Evolutionary conservation across 805 yeast species (phyloP).

Genomic region (Metschnikowia shivogae): DNA sequence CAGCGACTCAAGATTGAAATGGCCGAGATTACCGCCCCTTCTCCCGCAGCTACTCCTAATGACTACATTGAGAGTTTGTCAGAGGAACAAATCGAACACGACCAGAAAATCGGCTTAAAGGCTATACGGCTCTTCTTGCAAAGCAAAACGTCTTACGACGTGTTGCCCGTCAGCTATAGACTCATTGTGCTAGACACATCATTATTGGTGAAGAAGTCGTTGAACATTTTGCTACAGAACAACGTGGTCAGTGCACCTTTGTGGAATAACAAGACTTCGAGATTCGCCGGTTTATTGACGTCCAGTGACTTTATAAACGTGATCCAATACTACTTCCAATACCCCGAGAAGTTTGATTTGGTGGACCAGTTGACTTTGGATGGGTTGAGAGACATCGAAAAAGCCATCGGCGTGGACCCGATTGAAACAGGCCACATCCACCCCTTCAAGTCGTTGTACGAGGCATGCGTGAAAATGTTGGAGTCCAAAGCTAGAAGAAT

Average conservation of each 20-base stretch:
- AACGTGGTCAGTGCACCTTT: constrained; percentile 94
- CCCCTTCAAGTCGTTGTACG: constrained; percentile 84
- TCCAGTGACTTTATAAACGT: constrained; percentile 92
- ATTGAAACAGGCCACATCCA: constrained; percentile 84
- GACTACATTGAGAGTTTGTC: constrained; percentile 40
- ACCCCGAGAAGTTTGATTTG: constrained; percentile 81
- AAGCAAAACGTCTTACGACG: constrained; percentile 93
- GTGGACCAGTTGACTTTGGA: constrained; percentile 82
- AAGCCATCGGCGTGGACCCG: constrained; percentile 79
- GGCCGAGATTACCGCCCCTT: constrained; percentile 20
- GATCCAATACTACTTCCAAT: constrained; percentile 86
- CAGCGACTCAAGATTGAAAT: constrained; percentile 4
- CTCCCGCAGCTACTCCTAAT: constrained; percentile 34
- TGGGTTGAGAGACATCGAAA: constrained; percentile 82
- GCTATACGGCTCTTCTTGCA: constrained; percentile 82
- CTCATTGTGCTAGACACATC: constrained; percentile 92
- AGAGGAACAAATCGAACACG: constrained; percentile 44
- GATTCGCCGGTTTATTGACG: constrained; percentile 92
- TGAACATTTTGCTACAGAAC: constrained; percentile 86
- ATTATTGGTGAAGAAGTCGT: constrained; percentile 80
- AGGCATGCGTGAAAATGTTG: constrained; percentile 90
- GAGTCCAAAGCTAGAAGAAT: constrained; percentile 86
- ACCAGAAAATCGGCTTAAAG: constrained; percentile 71
- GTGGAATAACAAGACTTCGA: constrained; percentile 86
- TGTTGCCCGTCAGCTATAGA: constrained; percentile 90